Conservation (phyloP, 2,329 filamentous ascomycete genomes). For the Colletotrichum scovillei region DNA sequence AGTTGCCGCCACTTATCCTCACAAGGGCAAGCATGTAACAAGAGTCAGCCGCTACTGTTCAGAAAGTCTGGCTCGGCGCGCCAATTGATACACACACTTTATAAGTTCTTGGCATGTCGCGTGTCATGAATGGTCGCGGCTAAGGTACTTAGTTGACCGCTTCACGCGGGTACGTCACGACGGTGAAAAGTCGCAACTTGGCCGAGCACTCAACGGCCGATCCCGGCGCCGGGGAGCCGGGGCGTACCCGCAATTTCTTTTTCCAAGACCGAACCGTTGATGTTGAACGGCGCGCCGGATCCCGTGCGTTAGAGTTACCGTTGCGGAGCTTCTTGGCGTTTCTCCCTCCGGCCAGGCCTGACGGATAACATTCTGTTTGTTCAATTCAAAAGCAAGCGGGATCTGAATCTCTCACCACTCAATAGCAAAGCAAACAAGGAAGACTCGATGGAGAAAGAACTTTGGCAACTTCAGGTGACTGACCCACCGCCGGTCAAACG, state of each 20-base stretch:
- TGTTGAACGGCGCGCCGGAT: neutral
- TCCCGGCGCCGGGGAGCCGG: conserved; percentile 16
- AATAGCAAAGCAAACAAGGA: neutral
- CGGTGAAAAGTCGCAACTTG: neutral
- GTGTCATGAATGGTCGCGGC: neutral
- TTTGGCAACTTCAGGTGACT: neutral
- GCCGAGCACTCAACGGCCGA: conserved; percentile 11
- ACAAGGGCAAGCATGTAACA: neutral
- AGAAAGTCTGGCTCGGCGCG: neutral
- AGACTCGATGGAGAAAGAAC: neutral
- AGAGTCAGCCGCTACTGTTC: neutral
- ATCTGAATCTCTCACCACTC: neutral
- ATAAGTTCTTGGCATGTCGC: neutral
- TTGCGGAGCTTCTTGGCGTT: neutral
- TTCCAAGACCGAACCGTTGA: neutral
- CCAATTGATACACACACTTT: neutral
- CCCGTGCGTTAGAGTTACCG: neutral
- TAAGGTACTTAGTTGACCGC: neutral
- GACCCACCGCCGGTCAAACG: neutral
- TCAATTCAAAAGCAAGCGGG: too few species aligned
- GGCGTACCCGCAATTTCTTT: neutral
- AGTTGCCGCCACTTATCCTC: neutral
- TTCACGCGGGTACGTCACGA: neutral
- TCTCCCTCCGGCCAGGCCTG: neutral
- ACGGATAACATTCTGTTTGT: neutral